These are phyloP conservation scores for Cordia subcordata DNA, from an alignment of 257 asterid species.

Conservation along the genomic window DNA sequence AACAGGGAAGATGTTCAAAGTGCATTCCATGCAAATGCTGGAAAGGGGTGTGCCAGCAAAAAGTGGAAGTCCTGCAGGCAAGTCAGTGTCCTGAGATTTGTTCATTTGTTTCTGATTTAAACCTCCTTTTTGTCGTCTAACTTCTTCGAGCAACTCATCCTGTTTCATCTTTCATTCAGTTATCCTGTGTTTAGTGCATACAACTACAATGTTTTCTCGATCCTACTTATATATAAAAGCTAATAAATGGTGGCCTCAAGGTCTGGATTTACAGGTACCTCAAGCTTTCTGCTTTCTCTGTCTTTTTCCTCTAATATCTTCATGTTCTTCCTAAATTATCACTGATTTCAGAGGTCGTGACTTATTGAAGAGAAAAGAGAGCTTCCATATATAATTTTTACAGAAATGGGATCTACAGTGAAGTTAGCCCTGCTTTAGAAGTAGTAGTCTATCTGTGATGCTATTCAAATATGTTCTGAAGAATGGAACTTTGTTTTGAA, in stretches of 20 bases:
- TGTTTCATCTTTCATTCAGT: constrained; percentile 21
- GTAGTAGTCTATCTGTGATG: no score
- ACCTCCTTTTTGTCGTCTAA: no score
- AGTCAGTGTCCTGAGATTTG: constrained; percentile 6
- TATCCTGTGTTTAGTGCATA: constrained; percentile 42
- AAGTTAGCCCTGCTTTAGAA: no score
- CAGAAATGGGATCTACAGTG: no score
- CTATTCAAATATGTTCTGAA: background rate
- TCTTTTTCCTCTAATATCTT: constrained; percentile 3
- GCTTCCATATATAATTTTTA: no score
- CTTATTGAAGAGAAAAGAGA: background rate
- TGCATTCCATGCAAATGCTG: constrained; percentile 39
- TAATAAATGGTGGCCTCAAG: constrained; percentile 69
- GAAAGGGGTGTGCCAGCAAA: constrained; percentile 19
- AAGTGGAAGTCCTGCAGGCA: constrained; percentile 69
- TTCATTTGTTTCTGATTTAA: no score
- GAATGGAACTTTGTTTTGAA: background rate
- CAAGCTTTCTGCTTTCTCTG: background rate
- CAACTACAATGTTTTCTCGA: constrained; percentile 49
- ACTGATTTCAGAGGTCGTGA: background rate
- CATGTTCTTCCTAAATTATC: background rate
- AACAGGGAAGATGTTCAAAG: constrained; percentile 58
- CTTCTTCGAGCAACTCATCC: no score
- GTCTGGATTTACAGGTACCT: constrained; percentile 86
- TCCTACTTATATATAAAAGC: constrained; percentile 64